Conservation (phyloP, 2,329 filamentous ascomycete species). For the Claviceps paspali region DNA sequence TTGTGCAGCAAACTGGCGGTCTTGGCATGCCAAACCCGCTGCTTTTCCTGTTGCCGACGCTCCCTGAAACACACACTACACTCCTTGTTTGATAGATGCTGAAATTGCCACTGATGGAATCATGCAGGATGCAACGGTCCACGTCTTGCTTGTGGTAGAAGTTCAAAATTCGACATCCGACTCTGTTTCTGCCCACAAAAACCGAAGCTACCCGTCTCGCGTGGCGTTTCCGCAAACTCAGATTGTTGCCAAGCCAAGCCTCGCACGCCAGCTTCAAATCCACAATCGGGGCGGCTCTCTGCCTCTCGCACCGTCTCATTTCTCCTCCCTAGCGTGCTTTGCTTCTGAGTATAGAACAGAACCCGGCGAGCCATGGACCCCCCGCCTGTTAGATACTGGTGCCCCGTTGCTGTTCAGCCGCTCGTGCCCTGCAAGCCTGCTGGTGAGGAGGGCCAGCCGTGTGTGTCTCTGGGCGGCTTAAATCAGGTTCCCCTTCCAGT, state of each 20-base stretch:
- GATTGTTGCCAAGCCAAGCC: neutral
- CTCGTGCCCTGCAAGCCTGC: neutral
- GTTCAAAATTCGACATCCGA: constrained; percentile 1
- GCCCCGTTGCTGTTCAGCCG: neutral
- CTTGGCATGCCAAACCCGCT: too few species aligned
- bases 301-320: neutral
- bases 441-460: neutral
- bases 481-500: neutral
- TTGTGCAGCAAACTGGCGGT: too few species aligned
- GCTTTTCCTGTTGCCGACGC: neutral
- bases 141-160: neutral
- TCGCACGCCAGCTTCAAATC: constrained; percentile 3
- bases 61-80: neutral
- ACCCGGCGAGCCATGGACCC: constrained; percentile 4
- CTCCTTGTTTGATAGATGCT: too few species aligned
- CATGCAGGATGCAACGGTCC: neutral
- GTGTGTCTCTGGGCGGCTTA: constrained; percentile 1
- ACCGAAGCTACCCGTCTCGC: constrained; percentile 2
- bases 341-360: constrained; percentile 3
- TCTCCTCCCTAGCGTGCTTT: constrained; percentile 4
- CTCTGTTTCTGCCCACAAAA: too few species aligned
- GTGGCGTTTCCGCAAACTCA: constrained; percentile 4
- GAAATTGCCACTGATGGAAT: too few species aligned
- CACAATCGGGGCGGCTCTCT: constrained; percentile 6
- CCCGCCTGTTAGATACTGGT: constrained; percentile 4